A percentile compares a stretch with the other conserved stretches of the same genome.
These are phyloP conservation scores for Xylaria arbuscula DNA, from an alignment of 2,329 filamentous ascomycete species.

Conservation along the genomic window DNA sequence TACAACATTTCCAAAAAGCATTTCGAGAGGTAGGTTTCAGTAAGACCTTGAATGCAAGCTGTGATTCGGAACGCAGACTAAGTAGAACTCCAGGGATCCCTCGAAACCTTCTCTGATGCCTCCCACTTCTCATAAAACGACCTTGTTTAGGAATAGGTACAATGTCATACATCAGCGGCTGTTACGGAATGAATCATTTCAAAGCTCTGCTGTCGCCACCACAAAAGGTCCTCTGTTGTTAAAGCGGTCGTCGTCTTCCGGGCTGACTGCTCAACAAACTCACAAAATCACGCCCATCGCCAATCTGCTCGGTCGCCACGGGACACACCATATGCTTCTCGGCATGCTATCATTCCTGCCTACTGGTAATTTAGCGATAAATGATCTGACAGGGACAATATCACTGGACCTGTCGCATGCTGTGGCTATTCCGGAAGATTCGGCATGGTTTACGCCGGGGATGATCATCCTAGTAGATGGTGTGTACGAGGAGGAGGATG, in stretches of 20 bases:
- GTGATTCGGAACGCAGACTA: constrained; percentile 1
- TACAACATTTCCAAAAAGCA: constrained; percentile 88
- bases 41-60: constrained; percentile 35
- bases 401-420: constrained; percentile 84
- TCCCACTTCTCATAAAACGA: constrained; percentile 81
- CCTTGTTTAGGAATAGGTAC: constrained; percentile 88
- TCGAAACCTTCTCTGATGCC: constrained; percentile 79
- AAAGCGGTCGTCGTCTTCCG: constrained; percentile 67
- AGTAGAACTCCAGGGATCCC: constrained; percentile 60
- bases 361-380: constrained; percentile 82
- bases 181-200: constrained; percentile 92
- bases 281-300: constrained; percentile 91
- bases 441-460: constrained; percentile 91
- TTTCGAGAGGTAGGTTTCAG: constrained; percentile 75
- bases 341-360: constrained; percentile 85
- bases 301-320: constrained; percentile 80
- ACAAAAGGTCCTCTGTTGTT: constrained; percentile 64
- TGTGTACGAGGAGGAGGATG: constrained; percentile 94
- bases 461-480: constrained; percentile 97
- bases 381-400: constrained; percentile 90
- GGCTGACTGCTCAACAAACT: constrained; percentile 67
- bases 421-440: constrained; percentile 82
- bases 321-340: constrained; percentile 85
- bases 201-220: constrained; percentile 78
- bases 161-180: constrained; percentile 92